These are phyloP conservation scores for Diaporthe vaccinii DNA, from an alignment of 2,329 filamentous ascomycete species.

Conservation along the genomic window DNA sequence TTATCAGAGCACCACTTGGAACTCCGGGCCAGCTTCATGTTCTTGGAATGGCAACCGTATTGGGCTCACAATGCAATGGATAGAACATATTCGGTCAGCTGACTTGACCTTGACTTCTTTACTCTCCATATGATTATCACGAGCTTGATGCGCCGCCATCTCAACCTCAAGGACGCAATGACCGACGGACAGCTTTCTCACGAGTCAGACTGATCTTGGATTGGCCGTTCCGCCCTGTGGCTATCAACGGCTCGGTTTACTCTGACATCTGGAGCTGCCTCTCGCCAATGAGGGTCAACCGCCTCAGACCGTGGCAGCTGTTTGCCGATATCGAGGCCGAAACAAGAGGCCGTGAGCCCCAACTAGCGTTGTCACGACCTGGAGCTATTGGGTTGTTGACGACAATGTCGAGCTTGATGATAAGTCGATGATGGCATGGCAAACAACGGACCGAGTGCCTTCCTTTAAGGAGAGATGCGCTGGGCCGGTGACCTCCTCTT, in stretches of 20 bases:
- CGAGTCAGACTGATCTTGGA: neutral
- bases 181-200: neutral
- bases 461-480: neutral
- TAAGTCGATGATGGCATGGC: neutral
- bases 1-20: neutral
- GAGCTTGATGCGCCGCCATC: neutral
- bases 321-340: neutral
- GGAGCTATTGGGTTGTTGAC: constrained; percentile 1
- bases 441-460: too few species aligned
- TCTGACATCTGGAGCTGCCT: neutral
- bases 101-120: neutral
- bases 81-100: neutral
- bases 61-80: neutral
- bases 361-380: neutral
- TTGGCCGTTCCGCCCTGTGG: neutral
- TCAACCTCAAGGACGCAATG: neutral
- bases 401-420: neutral
- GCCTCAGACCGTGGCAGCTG: neutral
- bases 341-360: neutral
- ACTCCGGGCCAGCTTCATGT: too few species aligned
- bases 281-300: neutral
- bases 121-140: neutral
- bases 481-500: neutral
- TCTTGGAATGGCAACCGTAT: too few species aligned
- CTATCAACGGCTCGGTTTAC: neutral